Base-by-base conservation (phyloP, 2,329 filamentous ascomycete species). In the Microdochium trichocladiopsis region DNA sequence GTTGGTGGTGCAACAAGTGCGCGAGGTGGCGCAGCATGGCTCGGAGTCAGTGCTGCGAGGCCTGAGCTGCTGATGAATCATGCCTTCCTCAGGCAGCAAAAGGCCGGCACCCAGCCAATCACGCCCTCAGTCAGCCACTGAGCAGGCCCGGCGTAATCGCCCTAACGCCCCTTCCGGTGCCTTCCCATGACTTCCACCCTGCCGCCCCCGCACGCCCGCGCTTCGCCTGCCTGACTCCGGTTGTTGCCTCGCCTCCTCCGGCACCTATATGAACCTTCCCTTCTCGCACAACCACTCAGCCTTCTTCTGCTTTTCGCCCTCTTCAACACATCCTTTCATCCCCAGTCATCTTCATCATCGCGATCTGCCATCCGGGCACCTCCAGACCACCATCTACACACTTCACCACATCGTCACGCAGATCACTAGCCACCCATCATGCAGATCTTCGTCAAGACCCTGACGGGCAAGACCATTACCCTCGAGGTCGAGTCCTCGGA, bases 361-460 rank as follows among this genome's bases (percentile, higher is more conserved):
- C 47, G 49, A 31, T n/a, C n/a, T 23, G 28, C 33, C 3, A 6
- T 16, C 22, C 21, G 23, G n/a, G 4, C 25, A 25, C 2, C 22
- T 5, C 18, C 22, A 25, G 24, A 10, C 47, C 47, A 16, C 16
- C 24, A 31, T 45, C 50, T 50, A 33, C 52, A 51, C 50, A 47
- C 48, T 51, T 56, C 50, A 49, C 33, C 51, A 56, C 50, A 48
- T 55, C 33, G 50, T 58, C 49, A 51, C 51, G 50, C 62, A 53
- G 58, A 55, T 52, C 54, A 56, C 58, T 63, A 55, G 63, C 67
- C 6, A 5, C 69, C 60, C 73, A 84, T 61, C 72, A 95, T 96
- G 92, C 92, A 96, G 82, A 96, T 96, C 81, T 96, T 96, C 75
- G 92, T 96, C 66, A 96, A 96, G 86, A 96, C 91, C 63, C 83